phyloP scores from a whole-genome alignment of 148 eudicot species.

The Heliamphora exappendiculata region DNA sequence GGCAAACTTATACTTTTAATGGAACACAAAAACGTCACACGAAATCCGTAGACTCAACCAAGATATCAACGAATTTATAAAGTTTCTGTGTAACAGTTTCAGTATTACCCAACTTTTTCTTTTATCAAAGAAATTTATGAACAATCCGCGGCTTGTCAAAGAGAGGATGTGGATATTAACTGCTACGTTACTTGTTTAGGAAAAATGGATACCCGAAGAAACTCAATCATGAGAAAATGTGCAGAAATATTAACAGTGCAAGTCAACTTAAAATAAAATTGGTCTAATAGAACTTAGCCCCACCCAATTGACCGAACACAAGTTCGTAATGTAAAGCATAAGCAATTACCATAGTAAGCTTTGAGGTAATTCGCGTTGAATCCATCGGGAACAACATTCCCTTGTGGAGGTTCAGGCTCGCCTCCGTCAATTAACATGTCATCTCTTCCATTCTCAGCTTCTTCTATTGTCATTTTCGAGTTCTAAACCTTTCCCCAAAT shows the following conservation, averaged over 20 bases:
- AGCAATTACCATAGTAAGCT: slow-evolving; percentile 55
- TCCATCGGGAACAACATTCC: slow-evolving; percentile 30
- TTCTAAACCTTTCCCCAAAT: neutral
- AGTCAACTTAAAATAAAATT: neutral
- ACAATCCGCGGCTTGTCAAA: neutral
- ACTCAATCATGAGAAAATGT: neutral
- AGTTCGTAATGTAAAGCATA: neutral
- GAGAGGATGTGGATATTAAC: neutral
- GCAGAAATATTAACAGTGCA: neutral
- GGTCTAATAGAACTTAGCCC: no score
- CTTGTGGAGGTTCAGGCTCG: slow-evolving; percentile 19
- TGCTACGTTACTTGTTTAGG: neutral
- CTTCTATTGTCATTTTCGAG: slow-evolving; percentile 41
- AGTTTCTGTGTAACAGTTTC: neutral
- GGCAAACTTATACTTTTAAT: neutral
- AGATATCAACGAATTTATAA: neutral
- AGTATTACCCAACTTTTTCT: neutral
- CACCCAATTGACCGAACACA: neutral
- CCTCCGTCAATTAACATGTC: slow-evolving; percentile 62
- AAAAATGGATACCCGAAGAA: neutral
- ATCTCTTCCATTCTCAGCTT: slow-evolving; percentile 42
- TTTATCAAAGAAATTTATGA: neutral
- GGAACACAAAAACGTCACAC: neutral
- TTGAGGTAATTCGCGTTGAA: slow-evolving; percentile 61
- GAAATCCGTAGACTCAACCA: neutral